Conservation (phyloP, 805 yeast species). For the Hanseniaspora meyeri region DNA sequence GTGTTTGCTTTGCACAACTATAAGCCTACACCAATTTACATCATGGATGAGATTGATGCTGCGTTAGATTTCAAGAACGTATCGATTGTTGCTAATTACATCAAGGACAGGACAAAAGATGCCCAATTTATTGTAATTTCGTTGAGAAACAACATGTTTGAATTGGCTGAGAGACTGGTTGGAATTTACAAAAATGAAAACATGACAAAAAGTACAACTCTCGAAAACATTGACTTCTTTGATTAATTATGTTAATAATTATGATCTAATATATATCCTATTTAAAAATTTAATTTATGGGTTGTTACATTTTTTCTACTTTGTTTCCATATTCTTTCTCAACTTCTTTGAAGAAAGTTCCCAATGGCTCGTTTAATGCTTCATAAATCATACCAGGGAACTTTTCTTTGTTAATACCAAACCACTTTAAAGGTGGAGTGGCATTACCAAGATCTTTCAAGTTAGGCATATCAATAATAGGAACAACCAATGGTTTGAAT, state of each 20-base stretch:
- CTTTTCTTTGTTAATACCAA: constrained; percentile 77
- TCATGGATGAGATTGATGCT: constrained; percentile 98
- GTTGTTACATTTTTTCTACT: constrained; percentile 30
- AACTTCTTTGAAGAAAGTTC: constrained; percentile 58
- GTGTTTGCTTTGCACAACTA: constrained; percentile 93
- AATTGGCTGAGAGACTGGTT: constrained; percentile 81
- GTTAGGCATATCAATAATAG: constrained; percentile 79
- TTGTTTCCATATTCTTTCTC: constrained; percentile 35
- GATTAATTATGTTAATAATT: constrained; percentile 1
- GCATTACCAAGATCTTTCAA: constrained; percentile 88
- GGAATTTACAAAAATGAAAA: constrained; percentile 91
- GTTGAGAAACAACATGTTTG: constrained; percentile 93
- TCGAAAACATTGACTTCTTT: constrained; percentile 50
- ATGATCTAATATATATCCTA: neutral
- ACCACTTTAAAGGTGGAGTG: constrained; percentile 97
- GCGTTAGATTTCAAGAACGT: constrained; percentile 95
- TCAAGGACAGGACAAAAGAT: constrained; percentile 86
- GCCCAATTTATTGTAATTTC: constrained; percentile 96
- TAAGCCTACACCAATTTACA: constrained; percentile 93
- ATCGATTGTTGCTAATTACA: constrained; percentile 92
- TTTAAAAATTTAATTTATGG: neutral
- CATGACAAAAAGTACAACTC: constrained; percentile 74
- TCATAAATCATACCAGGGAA: constrained; percentile 84
- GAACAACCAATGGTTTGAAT: constrained; percentile 58
- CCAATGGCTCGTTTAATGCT: constrained; percentile 58